Percentiles rank a stretch among this genome's conserved stretches.
These are phyloP conservation scores for Exophiala aquamarina DNA, from an alignment of 2,329 filamentous ascomycete genomes.

Conservation along the genomic window DNA sequence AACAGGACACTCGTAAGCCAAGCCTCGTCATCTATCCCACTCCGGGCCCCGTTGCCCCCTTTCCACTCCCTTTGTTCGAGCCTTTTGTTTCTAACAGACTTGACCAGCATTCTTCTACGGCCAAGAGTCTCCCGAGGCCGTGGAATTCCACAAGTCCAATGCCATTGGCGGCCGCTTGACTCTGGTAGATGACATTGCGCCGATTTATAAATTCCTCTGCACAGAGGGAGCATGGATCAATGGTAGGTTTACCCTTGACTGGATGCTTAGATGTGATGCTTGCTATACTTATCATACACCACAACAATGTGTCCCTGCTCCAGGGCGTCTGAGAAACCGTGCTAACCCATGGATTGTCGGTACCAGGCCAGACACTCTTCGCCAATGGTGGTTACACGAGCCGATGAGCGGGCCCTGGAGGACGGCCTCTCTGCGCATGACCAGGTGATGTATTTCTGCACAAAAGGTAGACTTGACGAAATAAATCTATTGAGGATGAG, in stretches of 20 bases:
- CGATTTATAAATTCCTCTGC: slow-evolving; percentile 45
- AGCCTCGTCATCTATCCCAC: not conserved
- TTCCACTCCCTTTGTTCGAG: not conserved
- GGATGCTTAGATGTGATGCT: too few species aligned
- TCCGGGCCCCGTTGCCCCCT: not conserved
- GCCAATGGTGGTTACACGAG: slow-evolving; percentile 52
- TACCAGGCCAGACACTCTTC: slow-evolving; percentile 47
- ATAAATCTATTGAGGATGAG: too few species aligned
- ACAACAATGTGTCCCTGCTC: too few species aligned
- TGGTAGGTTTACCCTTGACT: too few species aligned
- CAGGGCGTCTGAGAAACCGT: not conserved
- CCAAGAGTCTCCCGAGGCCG: slow-evolving; percentile 44
- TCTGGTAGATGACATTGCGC: slow-evolving; percentile 46
- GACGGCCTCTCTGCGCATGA: too few species aligned
- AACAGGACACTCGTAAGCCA: slow-evolving; percentile 10
- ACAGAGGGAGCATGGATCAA: slow-evolving; percentile 49
- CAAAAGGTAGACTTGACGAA: too few species aligned
- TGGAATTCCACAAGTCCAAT: slow-evolving; percentile 47
- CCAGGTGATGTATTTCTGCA: too few species aligned
- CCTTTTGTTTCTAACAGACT: not conserved
- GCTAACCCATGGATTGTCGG: not conserved
- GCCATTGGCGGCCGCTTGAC: slow-evolving; percentile 45
- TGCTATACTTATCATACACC: not conserved
- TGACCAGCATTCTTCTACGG: slow-evolving; percentile 46
- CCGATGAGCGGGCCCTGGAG: too few species aligned